Evolutionary conservation across 2,329 filamentous ascomycete species (phyloP).

Genomic region (Kalaharituber pfeilii): DNA sequence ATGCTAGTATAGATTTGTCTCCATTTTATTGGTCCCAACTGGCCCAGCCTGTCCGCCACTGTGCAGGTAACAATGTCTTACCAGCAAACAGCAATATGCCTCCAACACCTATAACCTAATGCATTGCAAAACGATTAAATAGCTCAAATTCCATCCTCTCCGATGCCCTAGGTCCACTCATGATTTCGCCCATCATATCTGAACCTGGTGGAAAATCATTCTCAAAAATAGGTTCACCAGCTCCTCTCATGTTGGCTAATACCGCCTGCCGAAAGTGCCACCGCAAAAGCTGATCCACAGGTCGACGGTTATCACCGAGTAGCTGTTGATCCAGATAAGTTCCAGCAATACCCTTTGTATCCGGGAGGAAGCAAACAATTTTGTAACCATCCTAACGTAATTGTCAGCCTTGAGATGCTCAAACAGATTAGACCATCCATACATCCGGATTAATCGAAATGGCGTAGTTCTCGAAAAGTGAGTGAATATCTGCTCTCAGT

Average conservation of each 20-base stretch:
- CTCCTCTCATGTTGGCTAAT: too few relatives aligned
- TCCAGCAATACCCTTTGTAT: too few relatives aligned
- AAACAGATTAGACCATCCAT: background rate
- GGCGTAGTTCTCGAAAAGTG: slow-evolving; percentile 1
- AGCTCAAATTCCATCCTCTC: slow-evolving; percentile 23
- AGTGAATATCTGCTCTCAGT: background rate
- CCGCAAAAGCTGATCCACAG: background rate
- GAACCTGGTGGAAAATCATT: slow-evolving; percentile 22
- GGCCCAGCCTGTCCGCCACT: too few relatives aligned
- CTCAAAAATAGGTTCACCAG: slow-evolving; percentile 20
- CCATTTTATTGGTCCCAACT: too few relatives aligned
- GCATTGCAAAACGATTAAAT: slow-evolving; percentile 20
- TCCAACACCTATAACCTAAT: background rate
- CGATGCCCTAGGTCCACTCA: slow-evolving; percentile 37
- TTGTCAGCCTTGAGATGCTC: background rate
- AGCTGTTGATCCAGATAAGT: background rate
- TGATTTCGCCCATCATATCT: slow-evolving; percentile 24
- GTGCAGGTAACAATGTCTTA: too few relatives aligned
- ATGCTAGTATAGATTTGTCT: too few relatives aligned
- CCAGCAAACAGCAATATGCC: too few relatives aligned
- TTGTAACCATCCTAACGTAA: background rate
- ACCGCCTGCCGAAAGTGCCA: slow-evolving; percentile 5
- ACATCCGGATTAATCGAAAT: slow-evolving; percentile 2
- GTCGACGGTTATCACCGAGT: background rate
- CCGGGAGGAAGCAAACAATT: background rate